Conservation (phyloP, 2,329 filamentous ascomycete genomes). For the Ophiocordyceps polyrhachis-furcata region DNA sequence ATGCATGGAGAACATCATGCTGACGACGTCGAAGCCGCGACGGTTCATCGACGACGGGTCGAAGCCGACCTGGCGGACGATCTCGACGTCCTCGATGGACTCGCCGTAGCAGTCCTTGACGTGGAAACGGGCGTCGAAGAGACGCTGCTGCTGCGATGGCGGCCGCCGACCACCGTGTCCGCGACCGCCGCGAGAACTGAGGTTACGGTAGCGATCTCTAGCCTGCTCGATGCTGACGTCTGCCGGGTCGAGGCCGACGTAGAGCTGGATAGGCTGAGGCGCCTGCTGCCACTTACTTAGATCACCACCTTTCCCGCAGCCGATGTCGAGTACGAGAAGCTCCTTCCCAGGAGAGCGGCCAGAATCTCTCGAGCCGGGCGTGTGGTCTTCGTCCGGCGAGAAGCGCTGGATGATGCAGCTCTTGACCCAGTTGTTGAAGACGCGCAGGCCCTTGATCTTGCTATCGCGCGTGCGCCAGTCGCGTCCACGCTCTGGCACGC, state of each 20-base stretch:
- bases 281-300: slow-evolving; percentile 91
- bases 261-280: slow-evolving; percentile 77
- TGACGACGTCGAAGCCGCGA: slow-evolving; percentile 86
- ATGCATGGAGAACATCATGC: slow-evolving; percentile 99
- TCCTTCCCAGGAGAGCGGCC: slow-evolving; percentile 34
- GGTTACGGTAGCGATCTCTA: slow-evolving; percentile 59
- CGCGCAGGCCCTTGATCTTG: slow-evolving; percentile 82
- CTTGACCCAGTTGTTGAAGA: slow-evolving; percentile 99
- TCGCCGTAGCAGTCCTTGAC: slow-evolving; percentile 87
- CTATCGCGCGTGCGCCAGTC: slow-evolving; percentile 92
- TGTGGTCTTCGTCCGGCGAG: slow-evolving; percentile 59
- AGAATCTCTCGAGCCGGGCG: slow-evolving; percentile 37
- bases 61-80: slow-evolving; percentile 76
- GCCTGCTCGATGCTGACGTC: slow-evolving; percentile 87
- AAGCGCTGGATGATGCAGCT: slow-evolving; percentile 96
- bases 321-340: slow-evolving; percentile 76
- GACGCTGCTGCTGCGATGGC: slow-evolving; percentile 28
- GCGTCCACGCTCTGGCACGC: slow-evolving; percentile 77
- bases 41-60: slow-evolving; percentile 54
- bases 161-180: slow-evolving; percentile 20
- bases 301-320: slow-evolving; percentile 93
- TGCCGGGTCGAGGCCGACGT: slow-evolving; percentile 86
- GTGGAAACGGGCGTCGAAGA: slow-evolving; percentile 76
- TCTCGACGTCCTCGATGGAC: slow-evolving; percentile 60
- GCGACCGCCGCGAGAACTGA: slow-evolving; percentile 42